These are phyloP conservation scores for Penicillium paxilli DNA, from an alignment of 495 filamentous ascomycete genomes.

Conservation along the genomic window DNA sequence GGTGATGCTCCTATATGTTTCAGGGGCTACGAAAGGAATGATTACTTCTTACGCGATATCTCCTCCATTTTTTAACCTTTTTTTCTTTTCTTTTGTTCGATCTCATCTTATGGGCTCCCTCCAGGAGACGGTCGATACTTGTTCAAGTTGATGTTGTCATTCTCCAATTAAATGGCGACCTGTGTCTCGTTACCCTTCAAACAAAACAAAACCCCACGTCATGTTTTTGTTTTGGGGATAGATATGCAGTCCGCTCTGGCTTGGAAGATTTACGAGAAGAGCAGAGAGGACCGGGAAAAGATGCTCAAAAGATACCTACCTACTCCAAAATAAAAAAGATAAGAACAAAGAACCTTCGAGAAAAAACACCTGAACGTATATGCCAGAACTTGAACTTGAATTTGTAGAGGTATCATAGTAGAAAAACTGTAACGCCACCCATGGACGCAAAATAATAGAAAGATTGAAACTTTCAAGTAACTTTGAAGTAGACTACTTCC, in stretches of 20 bases:
- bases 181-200: too few relatives aligned
- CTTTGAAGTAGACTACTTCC: too few relatives aligned
- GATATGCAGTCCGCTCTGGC: too few relatives aligned
- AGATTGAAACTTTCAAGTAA: too few relatives aligned
- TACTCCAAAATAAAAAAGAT: neutral
- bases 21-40: slow-evolving; percentile 28
- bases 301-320: neutral
- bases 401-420: slow-evolving; percentile 7
- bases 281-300: neutral
- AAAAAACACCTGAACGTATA: neutral
- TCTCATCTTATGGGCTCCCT: too few relatives aligned
- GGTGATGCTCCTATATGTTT: slow-evolving; percentile 18
- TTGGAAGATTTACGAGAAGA: neutral
- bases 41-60: slow-evolving; percentile 16
- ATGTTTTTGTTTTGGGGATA: too few relatives aligned
- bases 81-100: slow-evolving; percentile 6
- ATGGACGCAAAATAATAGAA: too few relatives aligned
- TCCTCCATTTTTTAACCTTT: slow-evolving; percentile 5
- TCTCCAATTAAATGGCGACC: too few relatives aligned
- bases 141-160: too few relatives aligned
- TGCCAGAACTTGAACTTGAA: neutral
- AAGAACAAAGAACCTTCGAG: too few relatives aligned
- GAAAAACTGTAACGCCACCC: slow-evolving; percentile 4
- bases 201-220: too few relatives aligned
- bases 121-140: too few relatives aligned